Base-by-base conservation (phyloP, 805 yeast genomes). In the Metschnikowia lachancei region DNA sequence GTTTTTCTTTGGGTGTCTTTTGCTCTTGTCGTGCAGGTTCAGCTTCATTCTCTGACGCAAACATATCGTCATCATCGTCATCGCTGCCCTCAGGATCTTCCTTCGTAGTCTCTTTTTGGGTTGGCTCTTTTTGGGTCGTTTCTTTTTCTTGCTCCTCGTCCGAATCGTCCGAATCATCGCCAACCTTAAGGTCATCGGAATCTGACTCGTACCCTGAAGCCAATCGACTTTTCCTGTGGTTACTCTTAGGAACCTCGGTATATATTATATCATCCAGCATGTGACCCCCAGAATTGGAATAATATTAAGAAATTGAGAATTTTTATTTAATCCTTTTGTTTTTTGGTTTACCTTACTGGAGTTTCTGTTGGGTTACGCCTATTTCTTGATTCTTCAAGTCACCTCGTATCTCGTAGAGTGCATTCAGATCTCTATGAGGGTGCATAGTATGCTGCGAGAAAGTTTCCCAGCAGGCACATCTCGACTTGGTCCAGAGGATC, bases 1-100 rank as follows among this genome's bases (percentile, higher is more conserved):
- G 54, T 18, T 26, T 37, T 34, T 13, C 4, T 30, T 30, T 41
- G 14, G 29, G 18, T 3, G 36, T 24, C n/a, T 26, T 26, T 24
- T 30, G 35, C 3, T 42, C 26, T 13, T 43, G 29, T 22, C 41
- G 47, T 47, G 17, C 49, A 2, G 20, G 17, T 12, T 43, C 47
- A 12, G 28, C 3, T 9, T 48, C 49, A 17, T 47, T 52, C 9
- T 39, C 36, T 9, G 67, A 62, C 2, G 73, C 76, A 58, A 67
- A 70, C 73, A 75, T 75, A 55, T 75, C 78, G 31, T 69, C 75
- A 29, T 64, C 63, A 3, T 47, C 47, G 18, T 59, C 70, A 10
- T 55, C 57, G 7, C 47, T 44, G 1, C 46, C 38, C 6, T 22
- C 18, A 17, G 4, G 29, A 22, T 38, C 26, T 16, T 17, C 16